A percentile compares a stretch with the other conserved stretches of the same genome.
Evolutionary conservation across 2,329 filamentous ascomycete genomes (phyloP).

Genomic region (Cytospora leucostoma): DNA sequence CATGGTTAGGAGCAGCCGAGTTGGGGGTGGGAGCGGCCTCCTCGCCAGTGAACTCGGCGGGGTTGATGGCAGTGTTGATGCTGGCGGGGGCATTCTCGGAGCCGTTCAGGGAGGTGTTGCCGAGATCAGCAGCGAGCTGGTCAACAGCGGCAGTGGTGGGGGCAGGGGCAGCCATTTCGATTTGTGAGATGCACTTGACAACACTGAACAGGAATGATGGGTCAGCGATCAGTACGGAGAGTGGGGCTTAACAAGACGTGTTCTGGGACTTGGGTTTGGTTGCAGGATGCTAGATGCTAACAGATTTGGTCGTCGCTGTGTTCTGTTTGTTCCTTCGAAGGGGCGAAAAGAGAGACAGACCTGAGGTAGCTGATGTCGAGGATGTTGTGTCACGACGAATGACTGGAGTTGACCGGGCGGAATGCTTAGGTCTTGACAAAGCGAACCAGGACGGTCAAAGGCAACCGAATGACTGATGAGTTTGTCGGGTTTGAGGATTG

Average conservation of each 20-base stretch:
- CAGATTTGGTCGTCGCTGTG: not conserved
- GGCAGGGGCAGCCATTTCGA: slow-evolving; percentile 63
- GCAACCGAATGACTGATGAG: slow-evolving; percentile 15
- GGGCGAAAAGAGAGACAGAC: slow-evolving; percentile 8
- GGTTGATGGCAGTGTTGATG: slow-evolving; percentile 72
- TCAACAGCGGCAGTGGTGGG: slow-evolving; percentile 65
- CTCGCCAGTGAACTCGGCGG: slow-evolving; percentile 54
- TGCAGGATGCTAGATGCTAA: not conserved
- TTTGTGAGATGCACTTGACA: slow-evolving; percentile 28
- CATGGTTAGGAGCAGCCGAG: slow-evolving; percentile 78
- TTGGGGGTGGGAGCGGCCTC: slow-evolving; percentile 70
- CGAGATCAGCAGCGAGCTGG: slow-evolving; percentile 78
- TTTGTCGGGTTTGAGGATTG: slow-evolving; percentile 25
- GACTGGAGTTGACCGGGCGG: slow-evolving; percentile 20
- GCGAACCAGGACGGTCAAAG: slow-evolving; percentile 28
- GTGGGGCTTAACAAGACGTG: slow-evolving; percentile 25
- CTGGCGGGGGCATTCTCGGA: slow-evolving; percentile 63
- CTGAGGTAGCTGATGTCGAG: slow-evolving; percentile 15
- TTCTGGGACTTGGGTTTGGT: not conserved
- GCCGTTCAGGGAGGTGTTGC: slow-evolving; percentile 70
- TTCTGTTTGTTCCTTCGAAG: not conserved
- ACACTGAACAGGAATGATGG: slow-evolving; percentile 30
- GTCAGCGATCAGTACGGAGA: slow-evolving; percentile 25
- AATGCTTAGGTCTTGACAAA: slow-evolving; percentile 25
- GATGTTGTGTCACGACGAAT: slow-evolving; percentile 16